Percentiles rank a stretch among this genome's conserved stretches.
Evolutionary conservation across 495 filamentous ascomycete species (phyloP).

Genomic region (Chlorociboria aeruginascens): DNA sequence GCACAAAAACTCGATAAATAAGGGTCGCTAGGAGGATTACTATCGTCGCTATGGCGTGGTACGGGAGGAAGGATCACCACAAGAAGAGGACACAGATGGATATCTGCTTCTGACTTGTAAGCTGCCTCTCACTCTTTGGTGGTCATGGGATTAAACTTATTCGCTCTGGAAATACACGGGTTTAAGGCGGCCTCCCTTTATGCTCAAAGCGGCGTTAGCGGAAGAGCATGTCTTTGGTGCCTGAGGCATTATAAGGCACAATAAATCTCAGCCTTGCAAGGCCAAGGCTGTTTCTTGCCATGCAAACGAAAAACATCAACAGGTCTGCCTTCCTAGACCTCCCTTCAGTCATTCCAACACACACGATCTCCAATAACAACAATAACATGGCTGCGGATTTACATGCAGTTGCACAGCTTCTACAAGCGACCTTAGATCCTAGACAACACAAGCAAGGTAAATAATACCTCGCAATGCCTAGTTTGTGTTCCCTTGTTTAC

Average conservation of each 20-base stretch:
- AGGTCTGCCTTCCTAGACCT: not conserved
- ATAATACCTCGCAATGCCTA: not conserved
- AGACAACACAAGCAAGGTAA: constrained; percentile 76
- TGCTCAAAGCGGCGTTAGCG: too few relatives aligned
- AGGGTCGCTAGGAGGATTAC: too few relatives aligned
- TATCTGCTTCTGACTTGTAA: too few relatives aligned
- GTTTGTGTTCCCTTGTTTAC: not conserved
- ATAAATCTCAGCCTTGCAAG: not conserved
- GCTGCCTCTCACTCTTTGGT: too few relatives aligned
- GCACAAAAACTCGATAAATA: too few relatives aligned
- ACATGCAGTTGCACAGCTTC: constrained; percentile 59
- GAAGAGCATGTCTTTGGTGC: too few relatives aligned
- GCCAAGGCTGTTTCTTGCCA: not conserved
- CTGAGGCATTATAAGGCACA: too few relatives aligned
- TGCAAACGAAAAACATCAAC: not conserved
- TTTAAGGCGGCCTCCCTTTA: too few relatives aligned
- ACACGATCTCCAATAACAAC: constrained; percentile 28
- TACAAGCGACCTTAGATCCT: constrained; percentile 80
- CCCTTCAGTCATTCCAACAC: not conserved
- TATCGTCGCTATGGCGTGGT: too few relatives aligned
- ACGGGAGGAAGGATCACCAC: not conserved
- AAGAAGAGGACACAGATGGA: not conserved
- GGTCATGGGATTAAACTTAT: too few relatives aligned
- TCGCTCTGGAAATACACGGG: too few relatives aligned
- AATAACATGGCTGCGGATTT: constrained; percentile 64